Base-by-base conservation (phyloP, 768 basidiomycete genomes). In the Macrolepiota fuliginosa region DNA sequence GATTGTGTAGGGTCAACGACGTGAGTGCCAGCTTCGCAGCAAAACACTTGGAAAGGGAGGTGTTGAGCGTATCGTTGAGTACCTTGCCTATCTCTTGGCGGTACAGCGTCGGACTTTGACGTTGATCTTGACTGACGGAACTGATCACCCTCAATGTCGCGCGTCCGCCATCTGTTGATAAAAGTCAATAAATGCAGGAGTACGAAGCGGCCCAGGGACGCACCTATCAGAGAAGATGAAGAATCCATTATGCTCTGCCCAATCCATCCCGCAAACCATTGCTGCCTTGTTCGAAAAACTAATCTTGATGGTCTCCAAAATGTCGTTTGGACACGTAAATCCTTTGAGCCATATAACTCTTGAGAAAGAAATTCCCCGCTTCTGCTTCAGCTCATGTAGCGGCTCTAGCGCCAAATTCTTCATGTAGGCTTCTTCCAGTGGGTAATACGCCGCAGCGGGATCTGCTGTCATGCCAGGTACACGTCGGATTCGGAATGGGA, bases 251-350 rank as follows among this genome's bases (percentile, higher is more conserved):
- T 95, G 91, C 74, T 99, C 96, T 11, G 95, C 96, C 97, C 97
- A 99, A 70, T 99, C 97, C 96, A 98, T 98, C n/a, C 96, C 96
- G 70, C 97, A 98, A 1, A 98, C 94, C 93, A 99, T 94, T 0
- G 95, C 93, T 2, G 97, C 97, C 66, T 95, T 86, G 70, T 98
- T 99, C 35, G 84, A 83, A 66, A 90, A 82, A 71, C 91, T 93
- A 63, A 98, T 90, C 64, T 95, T 88, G 71, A 98, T 87, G 24
- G 92, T 96, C 75, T 99, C 97, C 55, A 99, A 79, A 52, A 99
- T 95, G 72, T 99, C 97, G 69, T 94, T 96, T 1, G 97, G 97
- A 71, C 97, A 99, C 0, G 97, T 98, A 73, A 99, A 99, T 0
- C 97, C 97, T 70, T 98, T 99, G 63, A 98, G 81, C 97, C 97